phyloP scores from a whole-genome alignment of 129 eudicot species.

The Flaveria trinervia region DNA sequence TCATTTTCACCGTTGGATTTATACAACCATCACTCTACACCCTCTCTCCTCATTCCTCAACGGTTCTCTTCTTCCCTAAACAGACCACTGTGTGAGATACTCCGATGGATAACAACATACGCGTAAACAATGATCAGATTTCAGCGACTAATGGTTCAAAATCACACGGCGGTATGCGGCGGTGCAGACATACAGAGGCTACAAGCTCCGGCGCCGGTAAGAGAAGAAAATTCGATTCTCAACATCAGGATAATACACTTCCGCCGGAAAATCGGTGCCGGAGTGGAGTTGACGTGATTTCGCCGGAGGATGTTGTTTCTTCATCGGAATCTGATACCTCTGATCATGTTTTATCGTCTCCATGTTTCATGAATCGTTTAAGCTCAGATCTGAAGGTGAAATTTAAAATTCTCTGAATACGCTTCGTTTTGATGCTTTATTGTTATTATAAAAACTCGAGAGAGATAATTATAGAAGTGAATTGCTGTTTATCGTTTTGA shows the following conservation, averaged over 20 bases:
- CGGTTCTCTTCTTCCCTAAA: conserved; percentile 25
- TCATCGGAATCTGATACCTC: conserved; percentile 28
- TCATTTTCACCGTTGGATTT: conserved; percentile 50
- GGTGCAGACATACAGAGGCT: conserved; percentile 28
- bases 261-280: conserved; percentile 29
- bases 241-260: conserved; percentile 21
- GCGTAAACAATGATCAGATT: conserved; percentile 24
- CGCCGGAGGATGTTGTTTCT: conserved; percentile 31
- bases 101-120: conserved; percentile 21
- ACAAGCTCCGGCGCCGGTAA: conserved; percentile 31
- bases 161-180: conserved; percentile 27
- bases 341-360: conserved; percentile 32
- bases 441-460: conserved; percentile 8
- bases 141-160: conserved; percentile 32
- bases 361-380: conserved; percentile 21
- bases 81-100: conserved; percentile 13
- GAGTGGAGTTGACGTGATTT: conserved; percentile 16
- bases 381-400: conserved; percentile 37
- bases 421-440: not conserved
- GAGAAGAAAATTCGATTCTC: conserved; percentile 38
- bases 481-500: conserved; percentile 14
- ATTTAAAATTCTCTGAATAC: conserved; percentile 13
- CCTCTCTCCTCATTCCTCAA: conserved; percentile 38
- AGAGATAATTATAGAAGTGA: not conserved
- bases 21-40: conserved; percentile 22